These are phyloP conservation scores for Lactarius evosmus DNA, from an alignment of 768 basidiomycete genomes.

Conservation along the genomic window DNA sequence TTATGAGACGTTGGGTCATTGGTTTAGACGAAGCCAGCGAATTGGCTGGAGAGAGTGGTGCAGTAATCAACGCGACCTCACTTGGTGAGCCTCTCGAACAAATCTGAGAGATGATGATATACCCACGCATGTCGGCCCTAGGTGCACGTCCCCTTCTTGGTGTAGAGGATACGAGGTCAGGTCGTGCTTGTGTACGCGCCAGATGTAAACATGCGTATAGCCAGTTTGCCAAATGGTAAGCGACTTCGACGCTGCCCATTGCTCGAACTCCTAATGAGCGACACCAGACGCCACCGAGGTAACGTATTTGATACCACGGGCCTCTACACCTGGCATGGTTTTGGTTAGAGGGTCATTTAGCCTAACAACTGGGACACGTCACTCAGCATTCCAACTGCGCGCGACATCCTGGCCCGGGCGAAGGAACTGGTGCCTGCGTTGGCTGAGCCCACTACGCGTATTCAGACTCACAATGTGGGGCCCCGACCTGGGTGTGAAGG, in stretches of 20 bases:
- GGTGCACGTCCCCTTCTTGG: constrained; percentile 75
- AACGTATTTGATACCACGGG: constrained; percentile 64
- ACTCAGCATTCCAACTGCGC: constrained; percentile 40
- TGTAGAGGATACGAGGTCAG: constrained; percentile 85
- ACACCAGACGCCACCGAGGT: constrained; percentile 28
- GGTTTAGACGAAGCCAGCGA: constrained; percentile 47
- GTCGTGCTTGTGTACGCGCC: constrained; percentile 74
- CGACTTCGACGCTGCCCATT: neutral
- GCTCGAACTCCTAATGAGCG: neutral
- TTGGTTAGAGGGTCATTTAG: constrained; percentile 59
- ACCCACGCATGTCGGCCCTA: constrained; percentile 25
- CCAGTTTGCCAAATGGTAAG: constrained; percentile 2
- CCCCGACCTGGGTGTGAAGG: constrained; percentile 54
- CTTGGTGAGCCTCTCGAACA: constrained; percentile 40
- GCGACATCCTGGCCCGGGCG: constrained; percentile 47
- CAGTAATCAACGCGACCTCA: constrained; percentile 57
- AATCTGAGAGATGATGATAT: neutral
- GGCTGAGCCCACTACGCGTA: constrained; percentile 38
- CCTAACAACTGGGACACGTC: constrained; percentile 50
- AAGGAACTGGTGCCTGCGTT: constrained; percentile 40
- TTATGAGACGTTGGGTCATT: constrained; percentile 42
- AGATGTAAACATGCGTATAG: constrained; percentile 45
- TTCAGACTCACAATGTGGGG: constrained; percentile 56
- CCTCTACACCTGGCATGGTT: constrained; percentile 43
- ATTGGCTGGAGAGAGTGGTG: constrained; percentile 36